Base-by-base conservation (phyloP, 1,284 basidiomycete species). In the Athelia sp. region DNA sequence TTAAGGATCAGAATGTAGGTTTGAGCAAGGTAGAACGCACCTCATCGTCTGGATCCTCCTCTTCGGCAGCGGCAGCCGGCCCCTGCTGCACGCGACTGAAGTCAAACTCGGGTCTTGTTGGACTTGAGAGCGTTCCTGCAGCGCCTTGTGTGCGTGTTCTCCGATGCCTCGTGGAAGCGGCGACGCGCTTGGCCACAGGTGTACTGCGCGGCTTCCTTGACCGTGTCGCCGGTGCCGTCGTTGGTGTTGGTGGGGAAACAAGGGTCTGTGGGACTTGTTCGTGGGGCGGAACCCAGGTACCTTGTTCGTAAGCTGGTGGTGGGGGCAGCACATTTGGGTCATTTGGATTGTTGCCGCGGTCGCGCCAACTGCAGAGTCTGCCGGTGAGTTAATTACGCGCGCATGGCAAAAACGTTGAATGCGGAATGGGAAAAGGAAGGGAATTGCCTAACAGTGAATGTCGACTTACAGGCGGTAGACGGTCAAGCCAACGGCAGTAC, bases 401-500 rank as follows among this genome's bases (percentile, higher is more conserved):
- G 13, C 13, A 13, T 6, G 4, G 26, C 26, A 29, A 29, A 13
- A 13, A 13, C 6, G 48, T 44, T 3, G 44, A 8, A 31, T 44
- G 43, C 18, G 15, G 24, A 43, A 13, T 45, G 42, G 47, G 32
- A 32, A 29, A 46, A 50, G 44, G 44, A n/a, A n/a, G 23, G 36
- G 36, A 17, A n/a, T 4, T 40, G 15, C n/a, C n/a, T n/a, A 40
- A 40, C 9, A 9, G 15, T 4, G 15, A n/a, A n/a, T 9, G 9
- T 6, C 13, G 34, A 75, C 85, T 70, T 63, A 90, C 88, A 90
- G 70, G 65, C 87, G 79, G 69, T 89, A 90, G 43, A 89, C 85
- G 45, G 87, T 89, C 55, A 90, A 73, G 52, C 88, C 87, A 46
- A 90, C 87, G 15, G 88, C 88, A 31, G 86, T 84, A 52, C 87